Evolutionary conservation across 495 filamentous ascomycete species (phyloP).

Genomic region (Parachaetomium inaequale): DNA sequence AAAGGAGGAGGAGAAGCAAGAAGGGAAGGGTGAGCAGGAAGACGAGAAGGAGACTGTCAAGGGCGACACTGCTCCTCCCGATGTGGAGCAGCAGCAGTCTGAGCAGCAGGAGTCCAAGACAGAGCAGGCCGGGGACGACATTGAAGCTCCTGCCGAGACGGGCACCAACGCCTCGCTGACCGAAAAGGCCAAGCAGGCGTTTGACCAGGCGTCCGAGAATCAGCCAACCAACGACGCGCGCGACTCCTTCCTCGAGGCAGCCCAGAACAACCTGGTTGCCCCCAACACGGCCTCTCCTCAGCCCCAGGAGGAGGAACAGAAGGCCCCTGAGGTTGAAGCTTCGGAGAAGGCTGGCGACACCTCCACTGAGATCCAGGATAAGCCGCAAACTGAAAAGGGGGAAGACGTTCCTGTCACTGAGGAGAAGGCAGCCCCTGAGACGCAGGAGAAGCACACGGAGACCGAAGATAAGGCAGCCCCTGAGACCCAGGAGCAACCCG

Average conservation of each 20-base stretch:
- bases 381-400: neutral
- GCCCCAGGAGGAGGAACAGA: neutral
- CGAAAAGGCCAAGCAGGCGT: slow-evolving; percentile 29
- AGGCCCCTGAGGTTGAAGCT: neutral
- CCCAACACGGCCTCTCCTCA: slow-evolving; percentile 3
- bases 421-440: neutral
- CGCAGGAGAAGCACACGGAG: slow-evolving; percentile 5
- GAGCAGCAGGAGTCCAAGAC: slow-evolving; percentile 34
- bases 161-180: slow-evolving; percentile 21
- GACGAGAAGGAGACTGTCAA: slow-evolving; percentile 2
- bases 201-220: slow-evolving; percentile 31
- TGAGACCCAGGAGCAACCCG: slow-evolving; percentile 4
- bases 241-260: slow-evolving; percentile 25
- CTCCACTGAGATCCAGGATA: neutral
- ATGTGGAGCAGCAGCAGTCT: neutral
- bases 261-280: slow-evolving; percentile 6
- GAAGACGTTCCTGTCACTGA: neutral
- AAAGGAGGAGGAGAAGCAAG: slow-evolving; percentile 39
- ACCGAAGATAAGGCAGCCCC: neutral
- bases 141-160: neutral
- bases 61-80: neutral
- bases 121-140: slow-evolving; percentile 9
- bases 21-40: neutral
- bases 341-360: neutral
- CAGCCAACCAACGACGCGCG: slow-evolving; percentile 26